These are phyloP conservation scores for Alternaria longipes DNA, from an alignment of 2,329 filamentous ascomycete genomes.

Conservation along the genomic window DNA sequence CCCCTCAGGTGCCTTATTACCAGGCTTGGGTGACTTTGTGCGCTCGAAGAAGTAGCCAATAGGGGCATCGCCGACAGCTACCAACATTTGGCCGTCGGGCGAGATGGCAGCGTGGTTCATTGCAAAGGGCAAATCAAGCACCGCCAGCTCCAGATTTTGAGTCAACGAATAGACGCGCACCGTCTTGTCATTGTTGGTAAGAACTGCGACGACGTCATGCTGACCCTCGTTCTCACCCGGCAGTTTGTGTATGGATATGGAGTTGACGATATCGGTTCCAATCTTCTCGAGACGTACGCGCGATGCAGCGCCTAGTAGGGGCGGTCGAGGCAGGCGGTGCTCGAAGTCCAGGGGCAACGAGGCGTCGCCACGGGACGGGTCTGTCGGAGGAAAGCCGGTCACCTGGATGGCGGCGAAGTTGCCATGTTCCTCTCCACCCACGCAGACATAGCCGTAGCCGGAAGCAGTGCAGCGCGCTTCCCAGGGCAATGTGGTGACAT, in stretches of 20 bases:
- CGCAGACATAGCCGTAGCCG: conserved; percentile 86
- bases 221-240: conserved; percentile 52
- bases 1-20: conserved; percentile 35
- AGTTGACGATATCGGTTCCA: conserved; percentile 72
- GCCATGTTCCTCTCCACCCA: conserved; percentile 83
- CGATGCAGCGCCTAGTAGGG: conserved; percentile 50
- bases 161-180: conserved; percentile 83
- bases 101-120: conserved; percentile 97
- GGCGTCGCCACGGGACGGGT: conserved; percentile 64
- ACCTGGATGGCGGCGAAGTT: conserved; percentile 84
- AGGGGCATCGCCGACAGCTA: conserved; percentile 87
- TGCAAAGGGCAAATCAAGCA: conserved; percentile 78
- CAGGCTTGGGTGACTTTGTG: conserved; percentile 44
- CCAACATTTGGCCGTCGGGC: conserved; percentile 80
- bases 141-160: conserved; percentile 72
- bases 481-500: conserved; percentile 73
- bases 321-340: conserved; percentile 43
- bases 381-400: conserved; percentile 51
- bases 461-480: conserved; percentile 87
- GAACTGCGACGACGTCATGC: conserved; percentile 73
- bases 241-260: conserved; percentile 69
- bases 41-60: conserved; percentile 84
- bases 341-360: conserved; percentile 63
- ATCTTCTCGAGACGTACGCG: conserved; percentile 65
- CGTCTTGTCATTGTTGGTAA: conserved; percentile 92